phyloP scores from a whole-genome alignment of 371 early-diverging fungal species.

The Mucor sp. region DNA sequence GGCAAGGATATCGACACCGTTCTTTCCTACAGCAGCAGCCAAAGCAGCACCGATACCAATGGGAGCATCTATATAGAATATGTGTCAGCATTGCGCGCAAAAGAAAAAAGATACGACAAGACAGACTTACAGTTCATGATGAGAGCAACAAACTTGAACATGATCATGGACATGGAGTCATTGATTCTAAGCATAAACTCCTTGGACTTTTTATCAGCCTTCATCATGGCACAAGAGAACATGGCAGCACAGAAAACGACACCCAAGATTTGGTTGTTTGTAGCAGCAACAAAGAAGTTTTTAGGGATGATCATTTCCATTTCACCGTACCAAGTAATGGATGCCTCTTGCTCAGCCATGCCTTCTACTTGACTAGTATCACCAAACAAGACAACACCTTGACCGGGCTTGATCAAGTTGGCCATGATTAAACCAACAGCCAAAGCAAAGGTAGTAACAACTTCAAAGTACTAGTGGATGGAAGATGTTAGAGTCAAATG shows the following conservation, averaged over 20 bases:
- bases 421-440: conserved; percentile 70
- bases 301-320: conserved; percentile 59
- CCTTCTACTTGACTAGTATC: conserved; percentile 23
- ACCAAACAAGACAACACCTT: conserved; percentile 26
- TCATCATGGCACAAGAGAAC: conserved; percentile 70
- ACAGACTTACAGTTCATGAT: conserved; percentile 60
- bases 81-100: too few relatives aligned
- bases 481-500: background rate
- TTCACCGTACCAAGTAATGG: conserved; percentile 61
- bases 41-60: conserved; percentile 73
- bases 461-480: conserved; percentile 58
- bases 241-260: conserved; percentile 71
- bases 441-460: conserved; percentile 71
- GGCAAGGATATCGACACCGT: conserved; percentile 65
- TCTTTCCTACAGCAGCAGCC: conserved; percentile 69
- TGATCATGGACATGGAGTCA: conserved; percentile 60
- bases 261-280: conserved; percentile 58
- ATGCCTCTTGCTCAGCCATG: conserved; percentile 26
- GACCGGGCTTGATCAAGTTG: conserved; percentile 71
- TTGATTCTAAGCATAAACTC: conserved; percentile 60
- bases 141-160: conserved; percentile 72
- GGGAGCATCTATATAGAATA: conserved; percentile 54
- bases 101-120: too few relatives aligned
- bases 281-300: conserved; percentile 56
- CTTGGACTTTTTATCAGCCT: conserved; percentile 52